Percentiles rank a stretch among this genome's conserved stretches.
Conservation (phyloP, 2,329 filamentous ascomycete genomes). For the Mycocentrospora acerina region DNA sequence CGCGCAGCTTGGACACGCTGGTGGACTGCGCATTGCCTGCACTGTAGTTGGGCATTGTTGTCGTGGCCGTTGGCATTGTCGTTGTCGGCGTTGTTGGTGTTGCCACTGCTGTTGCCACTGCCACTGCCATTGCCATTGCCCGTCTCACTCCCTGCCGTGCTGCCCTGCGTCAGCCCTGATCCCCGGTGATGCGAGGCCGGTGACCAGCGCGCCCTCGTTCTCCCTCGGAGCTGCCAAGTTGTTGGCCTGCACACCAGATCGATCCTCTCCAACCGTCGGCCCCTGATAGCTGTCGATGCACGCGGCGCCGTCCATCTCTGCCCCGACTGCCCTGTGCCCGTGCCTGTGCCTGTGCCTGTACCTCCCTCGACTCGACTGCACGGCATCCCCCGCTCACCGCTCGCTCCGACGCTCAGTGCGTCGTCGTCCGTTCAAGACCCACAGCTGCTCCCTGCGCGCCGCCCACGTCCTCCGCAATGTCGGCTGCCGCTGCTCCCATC, state of each 20-base stretch:
- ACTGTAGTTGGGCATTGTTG: too few species aligned
- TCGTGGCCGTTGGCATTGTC: too few species aligned
- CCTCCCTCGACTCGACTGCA: too few species aligned
- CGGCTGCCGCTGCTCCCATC: slow-evolving; percentile 42
- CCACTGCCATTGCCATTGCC: not conserved
- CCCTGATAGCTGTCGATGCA: too few species aligned
- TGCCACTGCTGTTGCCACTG: not conserved
- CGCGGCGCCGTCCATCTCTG: too few species aligned
- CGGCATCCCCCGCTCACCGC: too few species aligned
- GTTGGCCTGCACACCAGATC: too few species aligned
- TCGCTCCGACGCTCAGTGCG: too few species aligned
- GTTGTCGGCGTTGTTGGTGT: slow-evolving; percentile 4
- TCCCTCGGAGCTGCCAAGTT: slow-evolving; percentile 8
- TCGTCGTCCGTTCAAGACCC: too few species aligned
- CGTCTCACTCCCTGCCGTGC: not conserved
- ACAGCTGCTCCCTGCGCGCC: not conserved
- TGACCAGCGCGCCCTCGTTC: slow-evolving; percentile 9
- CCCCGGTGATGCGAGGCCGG: slow-evolving; percentile 8
- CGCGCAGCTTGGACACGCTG: not conserved
- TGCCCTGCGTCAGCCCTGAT: slow-evolving; percentile 3
- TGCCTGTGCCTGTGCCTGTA: too few species aligned
- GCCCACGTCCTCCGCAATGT: slow-evolving; percentile 26
- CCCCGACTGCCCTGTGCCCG: too few species aligned
- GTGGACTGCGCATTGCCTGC: not conserved
- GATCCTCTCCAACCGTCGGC: too few species aligned